phyloP scores from a whole-genome alignment of 345 rosid species.

The Sonneratia alba region DNA sequence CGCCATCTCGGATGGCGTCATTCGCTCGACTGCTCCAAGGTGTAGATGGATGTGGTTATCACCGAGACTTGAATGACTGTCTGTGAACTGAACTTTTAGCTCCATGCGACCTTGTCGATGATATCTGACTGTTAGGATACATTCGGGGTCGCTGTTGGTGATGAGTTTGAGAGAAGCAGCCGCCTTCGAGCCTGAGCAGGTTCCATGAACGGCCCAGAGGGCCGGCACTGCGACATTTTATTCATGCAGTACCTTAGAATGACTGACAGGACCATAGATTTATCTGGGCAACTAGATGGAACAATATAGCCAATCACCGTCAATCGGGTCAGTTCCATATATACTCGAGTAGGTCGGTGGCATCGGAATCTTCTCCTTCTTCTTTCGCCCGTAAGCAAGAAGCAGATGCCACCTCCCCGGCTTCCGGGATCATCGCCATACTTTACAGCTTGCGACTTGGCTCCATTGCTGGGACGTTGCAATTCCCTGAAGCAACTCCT shows the following conservation, averaged over 20 bases:
- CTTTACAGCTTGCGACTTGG: constrained; percentile 1
- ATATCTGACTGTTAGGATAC: constrained; percentile 41
- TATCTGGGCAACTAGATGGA: too few species aligned
- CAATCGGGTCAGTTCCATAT: background rate
- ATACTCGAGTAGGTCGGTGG: background rate
- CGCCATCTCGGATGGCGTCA: background rate
- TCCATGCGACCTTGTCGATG: constrained; percentile 64
- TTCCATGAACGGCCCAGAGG: background rate
- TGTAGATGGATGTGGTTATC: background rate
- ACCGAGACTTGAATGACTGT: constrained; percentile 44
- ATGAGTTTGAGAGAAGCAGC: too few species aligned
- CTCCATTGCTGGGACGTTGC: constrained; percentile 16
- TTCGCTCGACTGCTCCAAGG: background rate
- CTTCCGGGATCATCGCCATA: background rate
- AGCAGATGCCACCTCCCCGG: background rate
- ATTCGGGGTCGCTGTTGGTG: constrained; percentile 6
- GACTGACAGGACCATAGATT: too few species aligned
- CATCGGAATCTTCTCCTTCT: background rate
- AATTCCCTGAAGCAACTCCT: constrained; percentile 31
- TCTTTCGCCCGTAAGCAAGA: background rate
- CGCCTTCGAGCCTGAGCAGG: constrained; percentile 10
- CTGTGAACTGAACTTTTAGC: constrained; percentile 54
- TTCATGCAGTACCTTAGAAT: too few species aligned
- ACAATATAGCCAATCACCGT: too few species aligned
- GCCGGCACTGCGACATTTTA: too few species aligned